Percentiles rank a stretch among this genome's conserved stretches.
These are phyloP conservation scores for Paraconiothyrium brasiliense DNA, from an alignment of 2,329 filamentous ascomycete species.

Conservation along the genomic window DNA sequence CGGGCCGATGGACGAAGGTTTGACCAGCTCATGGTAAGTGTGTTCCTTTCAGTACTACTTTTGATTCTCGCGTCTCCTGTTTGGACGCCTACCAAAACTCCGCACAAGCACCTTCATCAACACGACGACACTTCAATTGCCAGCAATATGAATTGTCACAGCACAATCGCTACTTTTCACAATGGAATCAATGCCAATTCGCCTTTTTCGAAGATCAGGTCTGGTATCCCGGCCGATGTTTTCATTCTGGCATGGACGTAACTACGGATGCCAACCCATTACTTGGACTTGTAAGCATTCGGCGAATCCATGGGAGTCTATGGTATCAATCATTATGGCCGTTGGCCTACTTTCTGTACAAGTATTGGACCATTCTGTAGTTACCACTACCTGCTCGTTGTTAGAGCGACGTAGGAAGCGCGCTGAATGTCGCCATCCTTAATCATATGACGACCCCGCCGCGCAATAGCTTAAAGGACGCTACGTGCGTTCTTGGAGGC, in stretches of 20 bases:
- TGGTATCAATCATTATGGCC: neutral
- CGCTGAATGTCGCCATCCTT: neutral
- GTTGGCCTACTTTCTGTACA: neutral
- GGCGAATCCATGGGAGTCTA: neutral
- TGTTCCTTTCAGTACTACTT: neutral
- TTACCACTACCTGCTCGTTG: neutral
- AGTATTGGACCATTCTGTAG: neutral
- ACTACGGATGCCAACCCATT: neutral
- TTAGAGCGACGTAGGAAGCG: neutral
- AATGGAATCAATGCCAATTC: neutral
- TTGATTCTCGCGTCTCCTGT: neutral
- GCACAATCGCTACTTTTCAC: neutral
- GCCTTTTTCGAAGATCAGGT: neutral
- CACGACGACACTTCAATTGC: neutral
- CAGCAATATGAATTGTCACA: neutral
- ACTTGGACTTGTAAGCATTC: neutral
- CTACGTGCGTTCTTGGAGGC: neutral
- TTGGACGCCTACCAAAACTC: neutral
- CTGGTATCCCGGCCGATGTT: neutral
- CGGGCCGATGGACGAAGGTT: conserved; percentile 56
- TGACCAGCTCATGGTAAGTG: conserved; percentile 58
- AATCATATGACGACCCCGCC: neutral
- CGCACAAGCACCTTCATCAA: neutral
- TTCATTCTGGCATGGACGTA: neutral
- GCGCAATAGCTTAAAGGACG: neutral